phyloP scores from a whole-genome alignment of 202 grass and related monocot species.

The Bolboschoenoplectus hybrid region DNA sequence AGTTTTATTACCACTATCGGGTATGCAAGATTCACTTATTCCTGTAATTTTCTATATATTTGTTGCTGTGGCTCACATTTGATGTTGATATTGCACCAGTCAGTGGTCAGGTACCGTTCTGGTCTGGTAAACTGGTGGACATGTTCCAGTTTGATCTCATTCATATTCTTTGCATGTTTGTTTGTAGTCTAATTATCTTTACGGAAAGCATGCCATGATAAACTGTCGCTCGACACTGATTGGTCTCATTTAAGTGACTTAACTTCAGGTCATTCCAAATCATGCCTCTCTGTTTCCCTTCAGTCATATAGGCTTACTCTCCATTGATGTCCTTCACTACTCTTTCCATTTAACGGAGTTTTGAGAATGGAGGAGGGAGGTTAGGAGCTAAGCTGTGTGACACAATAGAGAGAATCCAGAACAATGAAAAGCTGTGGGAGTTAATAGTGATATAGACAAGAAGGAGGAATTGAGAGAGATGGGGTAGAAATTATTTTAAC shows the following conservation, averaged over 20 bases:
- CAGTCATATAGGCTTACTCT: constrained; percentile 3
- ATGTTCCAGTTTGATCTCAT: neutral
- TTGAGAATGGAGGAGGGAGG: neutral
- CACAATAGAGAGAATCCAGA: neutral
- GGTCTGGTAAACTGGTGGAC: neutral
- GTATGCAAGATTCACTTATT: constrained; percentile 39
- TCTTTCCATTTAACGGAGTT: neutral
- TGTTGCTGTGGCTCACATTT: neutral
- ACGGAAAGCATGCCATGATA: no score
- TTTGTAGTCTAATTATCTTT: neutral
- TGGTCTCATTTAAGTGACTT: neutral
- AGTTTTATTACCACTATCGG: constrained; percentile 95
- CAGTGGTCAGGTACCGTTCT: neutral
- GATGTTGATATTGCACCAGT: neutral
- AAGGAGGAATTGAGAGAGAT: neutral
- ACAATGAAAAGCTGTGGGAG: neutral
- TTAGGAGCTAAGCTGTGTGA: neutral
- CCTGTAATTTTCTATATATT: neutral
- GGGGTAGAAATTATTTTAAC: neutral
- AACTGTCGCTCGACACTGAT: neutral
- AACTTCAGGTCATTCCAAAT: neutral
- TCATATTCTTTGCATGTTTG: neutral
- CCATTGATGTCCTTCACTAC: neutral
- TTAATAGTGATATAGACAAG: neutral
- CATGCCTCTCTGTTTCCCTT: neutral